phyloP scores from a whole-genome alignment of 352 stramenopile genomes.

The Globisporangium rhizosaccharum region DNA sequence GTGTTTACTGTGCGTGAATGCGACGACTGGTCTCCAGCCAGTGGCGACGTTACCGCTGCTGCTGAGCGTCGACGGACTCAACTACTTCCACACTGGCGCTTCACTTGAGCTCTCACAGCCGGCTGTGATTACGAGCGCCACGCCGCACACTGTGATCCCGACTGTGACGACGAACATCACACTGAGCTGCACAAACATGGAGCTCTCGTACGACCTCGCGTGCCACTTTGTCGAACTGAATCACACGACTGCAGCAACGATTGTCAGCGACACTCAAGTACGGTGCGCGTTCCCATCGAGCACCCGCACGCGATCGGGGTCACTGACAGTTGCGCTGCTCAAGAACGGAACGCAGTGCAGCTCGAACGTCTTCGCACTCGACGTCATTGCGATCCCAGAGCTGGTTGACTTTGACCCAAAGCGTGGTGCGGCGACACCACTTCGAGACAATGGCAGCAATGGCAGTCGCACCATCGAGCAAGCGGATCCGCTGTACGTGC shows the following conservation, averaged over 20 bases:
- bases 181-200: slow-evolving; percentile 16
- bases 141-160: slow-evolving; percentile 22
- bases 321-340: slow-evolving; percentile 15
- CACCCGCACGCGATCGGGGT: slow-evolving; percentile 9
- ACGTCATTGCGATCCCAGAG: slow-evolving; percentile 22
- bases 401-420: slow-evolving; percentile 27
- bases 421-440: slow-evolving; percentile 6
- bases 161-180: slow-evolving; percentile 17
- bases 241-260: slow-evolving; percentile 17
- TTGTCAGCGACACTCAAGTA: slow-evolving; percentile 18
- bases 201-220: slow-evolving; percentile 17
- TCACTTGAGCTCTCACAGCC: slow-evolving; percentile 24
- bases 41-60: slow-evolving; percentile 13
- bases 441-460: neutral
- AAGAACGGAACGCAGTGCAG: slow-evolving; percentile 19
- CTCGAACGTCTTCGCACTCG: slow-evolving; percentile 19
- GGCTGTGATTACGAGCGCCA: slow-evolving; percentile 13
- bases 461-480: neutral
- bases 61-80: slow-evolving; percentile 21
- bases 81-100: slow-evolving; percentile 29
- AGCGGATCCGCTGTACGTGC: slow-evolving; percentile 1
- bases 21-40: neutral
- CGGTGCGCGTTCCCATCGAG: slow-evolving; percentile 14
- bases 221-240: slow-evolving; percentile 28
- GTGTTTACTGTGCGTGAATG: slow-evolving; percentile 2